Conservation (phyloP, 1,284 basidiomycete genomes). For the Retiboletus flavoniger region DNA sequence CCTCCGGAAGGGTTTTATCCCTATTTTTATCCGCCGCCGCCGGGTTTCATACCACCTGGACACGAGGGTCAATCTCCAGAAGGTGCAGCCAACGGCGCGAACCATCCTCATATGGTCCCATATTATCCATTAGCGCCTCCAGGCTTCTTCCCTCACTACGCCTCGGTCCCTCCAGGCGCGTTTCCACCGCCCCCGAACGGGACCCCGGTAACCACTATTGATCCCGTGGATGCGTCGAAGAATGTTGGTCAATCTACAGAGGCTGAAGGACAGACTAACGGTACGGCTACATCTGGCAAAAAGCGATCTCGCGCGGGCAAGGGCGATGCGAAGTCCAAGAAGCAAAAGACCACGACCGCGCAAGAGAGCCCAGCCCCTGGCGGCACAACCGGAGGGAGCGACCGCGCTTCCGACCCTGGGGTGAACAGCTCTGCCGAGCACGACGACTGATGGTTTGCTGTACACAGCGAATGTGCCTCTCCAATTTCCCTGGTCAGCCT, state of each 20-base stretch:
- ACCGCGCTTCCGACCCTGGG: constrained; percentile 26
- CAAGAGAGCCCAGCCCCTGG: constrained; percentile 24
- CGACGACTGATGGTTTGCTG: constrained; percentile 20
- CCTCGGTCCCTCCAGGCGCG: constrained; percentile 24
- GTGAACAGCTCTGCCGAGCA: constrained; percentile 25
- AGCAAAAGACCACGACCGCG: constrained; percentile 28
- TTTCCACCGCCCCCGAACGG: constrained; percentile 31
- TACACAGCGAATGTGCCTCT: constrained; percentile 6
- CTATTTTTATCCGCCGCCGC: constrained; percentile 50
- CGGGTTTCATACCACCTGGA: constrained; percentile 39
- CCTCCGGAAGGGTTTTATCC: constrained; percentile 55
- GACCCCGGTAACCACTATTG: constrained; percentile 30
- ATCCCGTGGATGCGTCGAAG: constrained; percentile 27
- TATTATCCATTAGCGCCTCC: constrained; percentile 44
- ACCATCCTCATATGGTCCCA: constrained; percentile 42
- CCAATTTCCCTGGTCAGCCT: constrained; percentile 16
- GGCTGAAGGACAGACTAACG: constrained; percentile 25
- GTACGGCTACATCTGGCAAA: constrained; percentile 30
- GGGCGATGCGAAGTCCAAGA: constrained; percentile 36
- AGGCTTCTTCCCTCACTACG: constrained; percentile 37
- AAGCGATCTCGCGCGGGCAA: constrained; percentile 33
- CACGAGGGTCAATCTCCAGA: constrained; percentile 46
- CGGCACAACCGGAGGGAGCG: constrained; percentile 27
- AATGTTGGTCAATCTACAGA: constrained; percentile 17
- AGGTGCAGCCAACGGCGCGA: constrained; percentile 40